phyloP scores from a whole-genome alignment of 2,329 filamentous ascomycete species.

The Neopestalotiopsis sp. region DNA sequence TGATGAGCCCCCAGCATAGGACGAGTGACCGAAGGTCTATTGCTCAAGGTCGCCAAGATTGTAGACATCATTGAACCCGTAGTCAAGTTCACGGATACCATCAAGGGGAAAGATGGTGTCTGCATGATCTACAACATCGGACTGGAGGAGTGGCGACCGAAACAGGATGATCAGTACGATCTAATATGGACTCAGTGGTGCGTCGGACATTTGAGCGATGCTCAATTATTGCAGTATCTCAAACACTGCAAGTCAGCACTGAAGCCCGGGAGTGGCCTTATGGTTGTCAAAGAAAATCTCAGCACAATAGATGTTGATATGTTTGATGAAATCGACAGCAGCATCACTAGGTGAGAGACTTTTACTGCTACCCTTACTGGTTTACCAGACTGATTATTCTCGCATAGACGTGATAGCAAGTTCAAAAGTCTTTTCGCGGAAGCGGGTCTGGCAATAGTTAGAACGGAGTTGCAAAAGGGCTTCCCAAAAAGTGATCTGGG shows the following conservation, averaged over 20 bases:
- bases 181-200: constrained; percentile 94
- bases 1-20: constrained; percentile 66
- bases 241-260: constrained; percentile 57
- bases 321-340: constrained; percentile 78
- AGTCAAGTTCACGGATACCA: constrained; percentile 73
- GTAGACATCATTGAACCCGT: constrained; percentile 90
- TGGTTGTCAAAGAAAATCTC: constrained; percentile 84
- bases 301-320: constrained; percentile 63
- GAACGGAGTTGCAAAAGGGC: constrained; percentile 70
- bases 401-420: constrained; percentile 58
- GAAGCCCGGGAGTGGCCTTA: constrained; percentile 50
- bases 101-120: constrained; percentile 63
- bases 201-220: constrained; percentile 79
- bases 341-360: constrained; percentile 67
- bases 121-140: constrained; percentile 72
- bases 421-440: constrained; percentile 72
- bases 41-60: constrained; percentile 70
- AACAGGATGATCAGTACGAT: constrained; percentile 65
- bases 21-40: constrained; percentile 77
- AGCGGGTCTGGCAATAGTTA: constrained; percentile 71
- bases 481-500: constrained; percentile 37
- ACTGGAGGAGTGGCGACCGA: constrained; percentile 71
- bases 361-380: background rate
- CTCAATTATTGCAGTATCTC: constrained; percentile 72
- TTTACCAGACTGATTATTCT: background rate